Conservation (phyloP, 1,139 yeast genomes). For the Geotrichum klebahnii region DNA sequence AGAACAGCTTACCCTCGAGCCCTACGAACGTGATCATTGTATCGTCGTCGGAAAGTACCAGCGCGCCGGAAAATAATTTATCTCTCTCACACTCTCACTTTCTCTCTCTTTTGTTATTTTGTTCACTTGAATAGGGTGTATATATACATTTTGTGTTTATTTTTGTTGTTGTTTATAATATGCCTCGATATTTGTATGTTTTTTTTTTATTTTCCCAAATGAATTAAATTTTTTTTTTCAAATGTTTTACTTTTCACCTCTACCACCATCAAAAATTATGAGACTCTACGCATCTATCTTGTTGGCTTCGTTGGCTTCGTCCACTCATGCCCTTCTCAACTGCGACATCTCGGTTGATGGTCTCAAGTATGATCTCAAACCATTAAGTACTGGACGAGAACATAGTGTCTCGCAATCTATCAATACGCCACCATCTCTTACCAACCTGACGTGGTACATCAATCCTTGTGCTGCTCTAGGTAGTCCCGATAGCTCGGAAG, state of each 20-base stretch:
- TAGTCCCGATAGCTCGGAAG: slow-evolving; percentile 34
- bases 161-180: too few relatives aligned
- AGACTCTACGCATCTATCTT: neutral
- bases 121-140: neutral
- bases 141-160: neutral
- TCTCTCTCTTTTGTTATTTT: too few relatives aligned
- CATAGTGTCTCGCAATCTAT: slow-evolving; percentile 42
- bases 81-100: neutral
- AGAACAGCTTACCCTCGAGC: slow-evolving; percentile 93
- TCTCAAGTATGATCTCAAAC: slow-evolving; percentile 43
- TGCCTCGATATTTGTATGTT: neutral
- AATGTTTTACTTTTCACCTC: neutral
- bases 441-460: slow-evolving; percentile 61
- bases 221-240: neutral
- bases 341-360: slow-evolving; percentile 47
- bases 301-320: slow-evolving; percentile 21
- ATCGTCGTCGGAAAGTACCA: slow-evolving; percentile 93
- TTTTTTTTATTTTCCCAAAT: neutral
- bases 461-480: slow-evolving; percentile 59
- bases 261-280: slow-evolving; percentile 1
- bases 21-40: slow-evolving; percentile 99
- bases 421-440: slow-evolving; percentile 75
- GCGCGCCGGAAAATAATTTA: slow-evolving; percentile 69
- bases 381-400: slow-evolving; percentile 47
- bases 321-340: slow-evolving; percentile 41